Conservation (phyloP, 2,329 filamentous ascomycete genomes). For the Gremmenia infestans region DNA sequence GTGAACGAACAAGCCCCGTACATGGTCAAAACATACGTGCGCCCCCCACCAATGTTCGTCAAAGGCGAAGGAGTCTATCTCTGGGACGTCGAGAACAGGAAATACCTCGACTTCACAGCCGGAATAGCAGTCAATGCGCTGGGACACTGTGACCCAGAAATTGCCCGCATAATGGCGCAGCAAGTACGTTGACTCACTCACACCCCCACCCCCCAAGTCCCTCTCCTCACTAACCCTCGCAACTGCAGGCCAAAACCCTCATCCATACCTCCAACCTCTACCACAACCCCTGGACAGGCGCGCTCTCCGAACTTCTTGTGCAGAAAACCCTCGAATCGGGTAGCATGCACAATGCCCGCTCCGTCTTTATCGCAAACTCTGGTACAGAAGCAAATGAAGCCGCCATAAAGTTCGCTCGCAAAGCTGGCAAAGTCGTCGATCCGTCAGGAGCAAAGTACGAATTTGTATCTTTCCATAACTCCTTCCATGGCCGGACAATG, state of each 20-base stretch:
- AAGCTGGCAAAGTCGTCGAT: conserved; percentile 73
- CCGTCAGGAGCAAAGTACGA: conserved; percentile 71
- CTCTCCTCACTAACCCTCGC: background rate
- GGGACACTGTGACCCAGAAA: conserved; percentile 81
- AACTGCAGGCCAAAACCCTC: conserved; percentile 59
- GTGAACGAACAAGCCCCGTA: conserved; percentile 73
- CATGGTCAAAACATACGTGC: conserved; percentile 95
- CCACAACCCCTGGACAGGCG: conserved; percentile 93
- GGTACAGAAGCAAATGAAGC: conserved; percentile 97
- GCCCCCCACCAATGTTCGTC: conserved; percentile 84
- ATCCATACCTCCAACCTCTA: conserved; percentile 95
- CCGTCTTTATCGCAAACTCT: conserved; percentile 93
- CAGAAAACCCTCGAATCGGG: conserved; percentile 74
- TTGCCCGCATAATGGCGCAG: conserved; percentile 69
- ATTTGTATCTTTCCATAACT: conserved; percentile 83
- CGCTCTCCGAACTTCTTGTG: conserved; percentile 79
- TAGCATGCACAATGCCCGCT: conserved; percentile 72
- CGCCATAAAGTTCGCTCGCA: conserved; percentile 93
- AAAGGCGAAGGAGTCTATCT: conserved; percentile 82
- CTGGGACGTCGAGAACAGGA: conserved; percentile 83
- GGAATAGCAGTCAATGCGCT: conserved; percentile 94
- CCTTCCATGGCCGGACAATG: conserved; percentile 97
- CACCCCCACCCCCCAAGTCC: background rate
- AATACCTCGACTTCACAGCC: conserved; percentile 90
- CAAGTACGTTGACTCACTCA: conserved; percentile 49